These are phyloP conservation scores for Parsonsia alboflavescens DNA, from an alignment of 257 asterid species.

Conservation along the genomic window DNA sequence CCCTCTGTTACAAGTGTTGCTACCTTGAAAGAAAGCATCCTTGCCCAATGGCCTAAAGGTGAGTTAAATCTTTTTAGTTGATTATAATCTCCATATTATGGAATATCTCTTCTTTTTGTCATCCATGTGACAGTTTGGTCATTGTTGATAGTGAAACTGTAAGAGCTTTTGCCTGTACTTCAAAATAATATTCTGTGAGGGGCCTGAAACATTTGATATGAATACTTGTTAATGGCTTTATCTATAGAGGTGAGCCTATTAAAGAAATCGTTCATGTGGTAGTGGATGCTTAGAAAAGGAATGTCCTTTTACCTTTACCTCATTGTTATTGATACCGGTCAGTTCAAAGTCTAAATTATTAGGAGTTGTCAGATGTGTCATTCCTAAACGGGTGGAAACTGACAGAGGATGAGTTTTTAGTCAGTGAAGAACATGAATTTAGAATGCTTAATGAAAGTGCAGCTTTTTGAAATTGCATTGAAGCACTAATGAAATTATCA, in stretches of 20 bases:
- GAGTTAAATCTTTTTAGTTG: constrained; percentile 18
- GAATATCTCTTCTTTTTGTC: not conserved
- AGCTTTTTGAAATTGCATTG: not conserved
- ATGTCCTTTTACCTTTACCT: not conserved
- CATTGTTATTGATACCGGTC: not conserved
- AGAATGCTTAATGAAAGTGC: not conserved
- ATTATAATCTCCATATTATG: not conserved
- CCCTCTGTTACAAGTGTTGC: constrained; percentile 64
- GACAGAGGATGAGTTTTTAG: not conserved
- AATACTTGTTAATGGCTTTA: not conserved
- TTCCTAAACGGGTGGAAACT: not conserved
- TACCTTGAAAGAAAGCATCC: constrained; percentile 75
- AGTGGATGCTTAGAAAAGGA: not conserved
- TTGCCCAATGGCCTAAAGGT: constrained; percentile 97
- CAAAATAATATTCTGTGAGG: not conserved
- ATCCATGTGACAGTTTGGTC: not conserved
- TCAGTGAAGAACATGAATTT: not conserved
- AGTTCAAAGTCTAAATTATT: not conserved
- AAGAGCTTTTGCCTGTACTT: not conserved
- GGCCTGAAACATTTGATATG: not conserved
- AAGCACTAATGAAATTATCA: not conserved
- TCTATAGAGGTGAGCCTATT: not conserved
- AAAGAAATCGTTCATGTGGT: not conserved
- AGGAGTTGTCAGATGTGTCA: not conserved
- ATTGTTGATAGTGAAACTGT: not conserved